These are phyloP conservation scores for Typha latifolia DNA, from an alignment of 176 grass and related monocot genomes.

Conservation along the genomic window DNA sequence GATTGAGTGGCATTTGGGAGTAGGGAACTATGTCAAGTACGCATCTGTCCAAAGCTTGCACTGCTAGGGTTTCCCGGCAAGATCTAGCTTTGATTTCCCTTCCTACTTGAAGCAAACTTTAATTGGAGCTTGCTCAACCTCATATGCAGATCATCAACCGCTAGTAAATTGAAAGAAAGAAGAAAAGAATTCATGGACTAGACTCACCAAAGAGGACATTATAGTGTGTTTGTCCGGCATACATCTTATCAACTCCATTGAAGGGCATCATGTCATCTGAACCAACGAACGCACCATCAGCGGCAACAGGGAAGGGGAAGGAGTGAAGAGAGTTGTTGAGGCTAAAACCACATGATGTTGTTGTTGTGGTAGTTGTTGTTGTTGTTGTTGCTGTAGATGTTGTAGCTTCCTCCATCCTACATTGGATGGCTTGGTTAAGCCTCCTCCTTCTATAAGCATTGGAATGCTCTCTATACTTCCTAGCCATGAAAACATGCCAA, in stretches of 20 bases:
- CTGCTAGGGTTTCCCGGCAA: not conserved
- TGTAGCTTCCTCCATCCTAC: constrained; percentile 35
- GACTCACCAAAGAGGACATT: not conserved
- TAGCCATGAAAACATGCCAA: constrained; percentile 97
- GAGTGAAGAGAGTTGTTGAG: not conserved
- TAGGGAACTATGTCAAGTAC: not conserved
- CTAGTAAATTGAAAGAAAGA: not conserved
- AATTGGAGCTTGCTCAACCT: not conserved
- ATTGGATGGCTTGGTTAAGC: constrained; percentile 61
- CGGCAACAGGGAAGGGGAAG: constrained; percentile 5
- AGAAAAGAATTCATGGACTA: not conserved
- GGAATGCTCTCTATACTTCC: constrained; percentile 81
- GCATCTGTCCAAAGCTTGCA: not conserved
- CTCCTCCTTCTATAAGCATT: constrained; percentile 66
- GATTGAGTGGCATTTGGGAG: not conserved
- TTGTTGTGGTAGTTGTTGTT: not conserved
- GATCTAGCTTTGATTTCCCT: not conserved
- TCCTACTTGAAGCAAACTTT: not conserved
- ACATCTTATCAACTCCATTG: not conserved
- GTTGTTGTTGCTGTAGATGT: not conserved
- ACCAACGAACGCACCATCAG: not conserved
- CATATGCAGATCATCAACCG: not conserved
- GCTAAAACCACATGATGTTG: constrained; percentile 6
- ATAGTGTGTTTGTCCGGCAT: not conserved
- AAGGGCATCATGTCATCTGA: not conserved